These are phyloP conservation scores for Pleurotus cornucopiae DNA, from an alignment of 768 basidiomycete genomes.

Conservation along the genomic window DNA sequence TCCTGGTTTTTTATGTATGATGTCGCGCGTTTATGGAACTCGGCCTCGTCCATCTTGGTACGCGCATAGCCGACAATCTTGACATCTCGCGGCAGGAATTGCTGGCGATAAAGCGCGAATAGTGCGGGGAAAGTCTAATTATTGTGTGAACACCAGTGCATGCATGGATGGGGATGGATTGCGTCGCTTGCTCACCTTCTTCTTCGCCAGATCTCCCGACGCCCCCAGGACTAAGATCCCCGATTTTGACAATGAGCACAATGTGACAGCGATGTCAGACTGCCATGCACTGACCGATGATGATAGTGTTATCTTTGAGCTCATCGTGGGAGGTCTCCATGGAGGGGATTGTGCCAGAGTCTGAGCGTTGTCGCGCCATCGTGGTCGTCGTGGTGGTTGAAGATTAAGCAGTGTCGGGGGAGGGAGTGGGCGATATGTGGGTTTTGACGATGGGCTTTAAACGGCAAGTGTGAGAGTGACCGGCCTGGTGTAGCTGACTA, in stretches of 20 bases:
- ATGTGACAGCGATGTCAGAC: background rate
- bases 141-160: background rate
- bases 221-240: slow-evolving; percentile 77
- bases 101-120: slow-evolving; percentile 80
- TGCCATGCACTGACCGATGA: slow-evolving; percentile 59
- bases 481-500: slow-evolving; percentile 7
- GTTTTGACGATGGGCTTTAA: slow-evolving; percentile 9
- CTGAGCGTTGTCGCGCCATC: slow-evolving; percentile 47
- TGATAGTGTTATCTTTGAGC: slow-evolving; percentile 84
- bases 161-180: no score
- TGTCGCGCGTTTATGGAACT: slow-evolving; percentile 81
- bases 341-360: slow-evolving; percentile 84
- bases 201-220: slow-evolving; percentile 97
- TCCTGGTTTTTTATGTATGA: slow-evolving; percentile 81
- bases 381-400: slow-evolving; percentile 13
- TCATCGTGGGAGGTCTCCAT: slow-evolving; percentile 73
- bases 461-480: slow-evolving; percentile 10
- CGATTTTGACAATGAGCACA: slow-evolving; percentile 10
- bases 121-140: slow-evolving; percentile 90
- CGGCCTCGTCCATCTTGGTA: slow-evolving; percentile 85
- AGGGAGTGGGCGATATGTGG: slow-evolving; percentile 4
- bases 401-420: slow-evolving; percentile 8
- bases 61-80: slow-evolving; percentile 96
- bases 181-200: slow-evolving; percentile 60
- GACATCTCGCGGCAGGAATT: slow-evolving; percentile 75